A percentile compares a stretch with the other conserved stretches of the same genome.
Evolutionary conservation across 352 stramenopile species (phyloP).

Genomic region (Labyrinthula sp.): DNA sequence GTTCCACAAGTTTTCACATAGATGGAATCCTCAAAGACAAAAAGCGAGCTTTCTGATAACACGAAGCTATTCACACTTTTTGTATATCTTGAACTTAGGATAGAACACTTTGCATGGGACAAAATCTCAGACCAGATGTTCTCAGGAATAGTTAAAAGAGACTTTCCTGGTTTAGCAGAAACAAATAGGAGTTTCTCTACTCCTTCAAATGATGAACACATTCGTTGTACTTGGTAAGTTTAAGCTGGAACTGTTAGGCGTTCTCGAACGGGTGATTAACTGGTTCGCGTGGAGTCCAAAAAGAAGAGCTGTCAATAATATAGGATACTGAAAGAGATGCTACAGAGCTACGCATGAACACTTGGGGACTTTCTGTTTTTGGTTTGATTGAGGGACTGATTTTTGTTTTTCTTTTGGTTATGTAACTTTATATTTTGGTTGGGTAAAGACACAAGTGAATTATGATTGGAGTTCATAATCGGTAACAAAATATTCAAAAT

Average conservation of each 20-base stretch:
- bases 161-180: conserved; percentile 29
- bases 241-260: background rate
- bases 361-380: no score
- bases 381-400: no score
- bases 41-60: conserved; percentile 85
- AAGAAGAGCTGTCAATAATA: conserved; percentile 4
- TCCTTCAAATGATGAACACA: conserved; percentile 65
- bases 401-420: no score
- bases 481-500: no score
- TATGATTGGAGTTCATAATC: no score
- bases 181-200: conserved; percentile 94
- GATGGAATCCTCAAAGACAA: conserved; percentile 94
- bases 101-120: conserved; percentile 75
- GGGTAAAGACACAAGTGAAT: no score
- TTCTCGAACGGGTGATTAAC: conserved; percentile 10
- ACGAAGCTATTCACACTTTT: conserved; percentile 44
- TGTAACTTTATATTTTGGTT: no score
- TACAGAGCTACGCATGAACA: no score
- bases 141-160: conserved; percentile 58
- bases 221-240: conserved; percentile 29
- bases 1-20: conserved; percentile 98
- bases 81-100: conserved; percentile 82
- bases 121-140: conserved; percentile 76
- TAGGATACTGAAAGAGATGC: no score
- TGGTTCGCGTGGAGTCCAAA: conserved; percentile 10